Percentiles rank a stretch among this genome's conserved stretches.
Conservation (phyloP, 2,329 filamentous ascomycete species). For the Davidsoniella australis region DNA sequence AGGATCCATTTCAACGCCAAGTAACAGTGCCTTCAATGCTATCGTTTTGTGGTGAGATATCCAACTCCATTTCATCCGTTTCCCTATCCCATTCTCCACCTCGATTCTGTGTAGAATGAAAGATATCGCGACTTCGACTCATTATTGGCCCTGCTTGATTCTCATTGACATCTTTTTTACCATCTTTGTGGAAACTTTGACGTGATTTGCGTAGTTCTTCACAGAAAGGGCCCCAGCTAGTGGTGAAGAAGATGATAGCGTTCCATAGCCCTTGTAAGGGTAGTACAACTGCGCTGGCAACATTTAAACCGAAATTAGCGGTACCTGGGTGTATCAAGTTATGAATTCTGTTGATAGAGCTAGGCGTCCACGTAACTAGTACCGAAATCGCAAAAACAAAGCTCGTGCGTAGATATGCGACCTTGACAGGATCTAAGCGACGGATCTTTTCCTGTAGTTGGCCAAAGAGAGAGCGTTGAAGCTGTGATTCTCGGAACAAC, state of each 20-base stretch:
- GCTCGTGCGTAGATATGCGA: conserved; percentile 42
- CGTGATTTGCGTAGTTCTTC: conserved; percentile 1
- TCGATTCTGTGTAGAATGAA: not conserved
- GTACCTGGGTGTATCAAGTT: conserved; percentile 38
- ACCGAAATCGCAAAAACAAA: conserved; percentile 45
- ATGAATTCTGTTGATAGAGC: conserved; percentile 59
- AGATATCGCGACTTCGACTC: not conserved
- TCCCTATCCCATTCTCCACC: conserved; percentile 3
- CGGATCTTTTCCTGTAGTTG: conserved; percentile 20
- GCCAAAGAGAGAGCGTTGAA: conserved; percentile 11
- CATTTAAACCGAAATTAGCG: conserved; percentile 46
- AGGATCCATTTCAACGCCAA: not conserved
- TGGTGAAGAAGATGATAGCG: conserved; percentile 56
- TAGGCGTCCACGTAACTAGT: conserved; percentile 45
- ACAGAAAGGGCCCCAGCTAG: conserved; percentile 32
- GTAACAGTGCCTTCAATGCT: too few species aligned
- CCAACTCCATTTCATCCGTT: conserved; percentile 1
- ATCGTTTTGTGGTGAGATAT: not conserved
- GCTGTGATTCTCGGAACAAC: conserved; percentile 11
- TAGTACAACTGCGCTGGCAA: conserved; percentile 53
- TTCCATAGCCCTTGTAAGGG: conserved; percentile 73
- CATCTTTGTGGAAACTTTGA: not conserved
- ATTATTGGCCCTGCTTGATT: not conserved
- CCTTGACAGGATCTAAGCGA: conserved; percentile 38
- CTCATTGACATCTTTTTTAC: not conserved